Percentiles rank a stretch among this genome's conserved stretches.
Conservation (phyloP, 2,329 filamentous ascomycete species). For the Botrytis squamosa region DNA sequence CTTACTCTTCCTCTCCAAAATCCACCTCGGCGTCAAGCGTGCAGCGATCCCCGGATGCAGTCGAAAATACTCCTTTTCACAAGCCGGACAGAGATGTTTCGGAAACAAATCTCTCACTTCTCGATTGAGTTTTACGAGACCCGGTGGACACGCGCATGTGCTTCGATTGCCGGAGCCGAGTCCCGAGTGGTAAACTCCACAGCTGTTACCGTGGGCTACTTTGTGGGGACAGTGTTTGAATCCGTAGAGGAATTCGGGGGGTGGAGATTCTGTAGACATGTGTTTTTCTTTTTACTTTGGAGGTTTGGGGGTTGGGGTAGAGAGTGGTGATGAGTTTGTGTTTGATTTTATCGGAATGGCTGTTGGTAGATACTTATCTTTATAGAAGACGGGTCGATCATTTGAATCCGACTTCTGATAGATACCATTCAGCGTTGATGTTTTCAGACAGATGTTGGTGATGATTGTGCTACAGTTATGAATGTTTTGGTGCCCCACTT, state of each 20-base stretch:
- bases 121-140: neutral
- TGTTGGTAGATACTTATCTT: neutral
- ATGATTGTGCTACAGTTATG: neutral
- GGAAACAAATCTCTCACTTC: neutral
- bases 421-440: accelerated
- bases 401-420: accelerated
- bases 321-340: neutral
- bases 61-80: neutral
- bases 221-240: neutral
- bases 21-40: neutral
- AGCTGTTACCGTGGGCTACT: neutral
- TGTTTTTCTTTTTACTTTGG: neutral
- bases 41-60: neutral
- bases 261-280: neutral
- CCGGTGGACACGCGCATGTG: neutral
- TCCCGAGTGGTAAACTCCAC: neutral
- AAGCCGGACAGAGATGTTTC: neutral
- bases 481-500: neutral
- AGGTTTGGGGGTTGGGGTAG: neutral
- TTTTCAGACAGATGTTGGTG: neutral
- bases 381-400: neutral
- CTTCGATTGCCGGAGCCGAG: neutral
- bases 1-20: neutral
- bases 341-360: neutral
- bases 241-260: neutral